Conservation (phyloP, 495 filamentous ascomycete genomes). For the Neurospora cerealis region DNA sequence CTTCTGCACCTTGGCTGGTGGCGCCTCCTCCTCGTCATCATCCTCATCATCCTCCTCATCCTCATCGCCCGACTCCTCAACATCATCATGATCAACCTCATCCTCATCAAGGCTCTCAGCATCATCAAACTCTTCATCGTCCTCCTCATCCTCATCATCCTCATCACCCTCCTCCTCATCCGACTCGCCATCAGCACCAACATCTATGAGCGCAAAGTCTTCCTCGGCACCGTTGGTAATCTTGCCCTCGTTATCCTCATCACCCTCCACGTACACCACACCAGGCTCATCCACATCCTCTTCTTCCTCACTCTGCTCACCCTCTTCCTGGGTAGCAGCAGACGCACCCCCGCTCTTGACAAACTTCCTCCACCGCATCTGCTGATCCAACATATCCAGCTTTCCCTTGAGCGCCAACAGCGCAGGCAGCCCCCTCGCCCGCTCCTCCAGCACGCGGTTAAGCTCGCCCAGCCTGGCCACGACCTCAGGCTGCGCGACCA, state of each 20-base stretch:
- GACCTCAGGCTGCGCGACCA: slow-evolving; percentile 71
- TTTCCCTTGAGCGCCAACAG: slow-evolving; percentile 85
- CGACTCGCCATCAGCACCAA: slow-evolving; percentile 17
- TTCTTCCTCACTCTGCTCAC: slow-evolving; percentile 71
- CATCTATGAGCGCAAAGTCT: slow-evolving; percentile 9
- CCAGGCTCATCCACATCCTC: slow-evolving; percentile 41
- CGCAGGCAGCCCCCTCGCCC: slow-evolving; percentile 70
- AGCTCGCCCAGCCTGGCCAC: slow-evolving; percentile 67
- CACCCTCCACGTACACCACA: slow-evolving; percentile 81
- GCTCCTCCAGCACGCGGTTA: slow-evolving; percentile 73
- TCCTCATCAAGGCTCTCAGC: slow-evolving; percentile 28
- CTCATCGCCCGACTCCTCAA: slow-evolving; percentile 23
- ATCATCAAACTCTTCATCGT: slow-evolving; percentile 19
- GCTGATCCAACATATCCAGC: slow-evolving; percentile 80
- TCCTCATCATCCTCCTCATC: slow-evolving; percentile 20
- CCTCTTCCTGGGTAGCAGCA: slow-evolving; percentile 39
- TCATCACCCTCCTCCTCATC: slow-evolving; percentile 21
- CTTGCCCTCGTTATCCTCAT: slow-evolving; percentile 46
- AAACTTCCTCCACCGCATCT: slow-evolving; percentile 65
- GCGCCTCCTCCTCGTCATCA: slow-evolving; percentile 22
- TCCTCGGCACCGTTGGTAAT: slow-evolving; percentile 10
- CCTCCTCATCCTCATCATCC: slow-evolving; percentile 11
- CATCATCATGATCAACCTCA: slow-evolving; percentile 30
- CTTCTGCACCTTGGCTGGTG: slow-evolving; percentile 28
- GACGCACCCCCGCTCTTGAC: slow-evolving; percentile 32